Conservation (phyloP, 768 basidiomycete genomes). For the Exsudoporus frostii region DNA sequence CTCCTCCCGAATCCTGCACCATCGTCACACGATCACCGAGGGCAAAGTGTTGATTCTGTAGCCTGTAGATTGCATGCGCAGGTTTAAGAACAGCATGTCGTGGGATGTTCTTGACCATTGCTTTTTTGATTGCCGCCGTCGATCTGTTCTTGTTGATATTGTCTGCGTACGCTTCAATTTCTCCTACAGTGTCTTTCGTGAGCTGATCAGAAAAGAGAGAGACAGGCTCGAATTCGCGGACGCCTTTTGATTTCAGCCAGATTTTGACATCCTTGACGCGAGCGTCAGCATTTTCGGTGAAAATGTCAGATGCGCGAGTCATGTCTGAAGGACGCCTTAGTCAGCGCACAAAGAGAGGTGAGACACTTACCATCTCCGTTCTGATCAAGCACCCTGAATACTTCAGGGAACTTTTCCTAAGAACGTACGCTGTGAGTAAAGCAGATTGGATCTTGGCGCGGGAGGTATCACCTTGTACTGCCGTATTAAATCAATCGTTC, state of each 20-base stretch:
- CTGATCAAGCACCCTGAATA: constrained; percentile 71
- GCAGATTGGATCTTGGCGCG: too few species aligned
- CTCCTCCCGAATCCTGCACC: constrained; percentile 92
- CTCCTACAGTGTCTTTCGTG: constrained; percentile 79
- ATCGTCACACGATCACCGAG: constrained; percentile 94
- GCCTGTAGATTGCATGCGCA: constrained; percentile 79
- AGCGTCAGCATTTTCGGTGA: constrained; percentile 60
- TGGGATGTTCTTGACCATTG: constrained; percentile 90
- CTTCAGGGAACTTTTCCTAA: constrained; percentile 77
- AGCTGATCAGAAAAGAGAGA: constrained; percentile 90
- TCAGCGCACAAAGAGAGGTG: not conserved
- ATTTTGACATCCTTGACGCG: constrained; percentile 71
- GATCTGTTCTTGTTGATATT: constrained; percentile 58
- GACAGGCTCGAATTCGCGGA: constrained; percentile 89
- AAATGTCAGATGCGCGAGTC: constrained; percentile 57
- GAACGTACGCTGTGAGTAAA: not conserved
- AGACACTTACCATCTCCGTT: constrained; percentile 58
- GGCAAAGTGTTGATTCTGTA: constrained; percentile 84
- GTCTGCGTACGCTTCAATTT: constrained; percentile 79
- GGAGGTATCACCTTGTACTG: constrained; percentile 68
- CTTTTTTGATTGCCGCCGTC: constrained; percentile 73
- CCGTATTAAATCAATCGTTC: constrained; percentile 72
- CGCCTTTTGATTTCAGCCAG: constrained; percentile 86
- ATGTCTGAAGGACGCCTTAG: constrained; percentile 54
- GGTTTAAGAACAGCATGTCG: constrained; percentile 93